Evolutionary conservation across 805 yeast species (phyloP), one percentile per base, ranked within the genome.

Genomic region (Saccharomycopsis olivae): DNA sequence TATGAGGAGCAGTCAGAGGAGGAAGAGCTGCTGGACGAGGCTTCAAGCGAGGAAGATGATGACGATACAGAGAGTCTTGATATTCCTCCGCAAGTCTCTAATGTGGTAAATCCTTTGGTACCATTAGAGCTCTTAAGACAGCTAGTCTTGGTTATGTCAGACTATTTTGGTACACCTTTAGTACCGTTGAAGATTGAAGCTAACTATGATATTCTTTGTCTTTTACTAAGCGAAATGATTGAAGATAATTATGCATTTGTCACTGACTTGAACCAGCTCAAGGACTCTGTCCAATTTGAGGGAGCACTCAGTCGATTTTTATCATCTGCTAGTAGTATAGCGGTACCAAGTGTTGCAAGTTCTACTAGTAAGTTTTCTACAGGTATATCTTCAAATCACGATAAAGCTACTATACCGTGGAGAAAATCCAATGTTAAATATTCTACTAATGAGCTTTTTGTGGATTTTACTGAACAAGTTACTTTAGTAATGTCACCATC

Each of bases 391-490:
- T 35, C 46, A 11, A 15, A 35, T 6, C 29, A 17, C 23, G 40
- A 46, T 11, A 24, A 47, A 1, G 51, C 51, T 15, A 54, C 62
- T 35, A 60, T 63, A 6, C 95, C 95, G 1, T 89, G 97, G 97
- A 70, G 97, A 51, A 65, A 73, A 35, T 54, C 77, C 3, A 71
- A 75, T 47, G 79, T 82, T n/a, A 71, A 69, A 48, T 75, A 84
- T 55, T 69, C 84, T 3, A 77, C 77, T 48, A 86, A 89, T 57
- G 97, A 89, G 58, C 66, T 89, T 58, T 86, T 78, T 55, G 80
- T 89, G 6, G 97, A 92, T 58, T 55, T 92, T 4, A 65, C 68
- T 2, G 98, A 89, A 56, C 62, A 68, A 1, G 56, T 83, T 17
- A 69, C 69, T 47, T 69, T 40, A 13, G 24, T 24, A 24, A 34